Percentiles rank a stretch among this genome's conserved stretches.
phyloP scores from a whole-genome alignment of 2,329 filamentous ascomycete species.

The Calonectria montana region DNA sequence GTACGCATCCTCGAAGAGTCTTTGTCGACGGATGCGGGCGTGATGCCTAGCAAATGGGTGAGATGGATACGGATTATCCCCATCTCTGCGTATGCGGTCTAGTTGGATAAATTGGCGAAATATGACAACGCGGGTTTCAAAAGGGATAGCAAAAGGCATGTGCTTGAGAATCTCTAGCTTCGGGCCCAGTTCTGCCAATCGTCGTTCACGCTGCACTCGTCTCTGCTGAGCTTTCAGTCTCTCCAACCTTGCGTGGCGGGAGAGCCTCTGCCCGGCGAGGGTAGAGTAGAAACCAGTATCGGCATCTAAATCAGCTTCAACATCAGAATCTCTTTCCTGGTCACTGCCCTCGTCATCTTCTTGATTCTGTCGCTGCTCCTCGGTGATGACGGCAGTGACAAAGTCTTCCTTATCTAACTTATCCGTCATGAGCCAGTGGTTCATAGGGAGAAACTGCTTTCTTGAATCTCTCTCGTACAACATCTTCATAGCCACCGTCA shows the following conservation, averaged over 20 bases:
- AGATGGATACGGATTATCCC: constrained; percentile 24
- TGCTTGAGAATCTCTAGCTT: constrained; percentile 92
- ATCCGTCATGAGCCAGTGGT: constrained; percentile 93
- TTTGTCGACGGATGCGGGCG: constrained; percentile 81
- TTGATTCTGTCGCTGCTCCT: constrained; percentile 84
- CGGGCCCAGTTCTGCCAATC: constrained; percentile 83
- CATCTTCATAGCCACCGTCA: constrained; percentile 85
- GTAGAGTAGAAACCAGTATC: constrained; percentile 46
- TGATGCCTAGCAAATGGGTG: constrained; percentile 70
- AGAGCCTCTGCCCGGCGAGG: constrained; percentile 67
- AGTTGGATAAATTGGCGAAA: constrained; percentile 92
- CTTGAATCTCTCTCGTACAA: constrained; percentile 94
- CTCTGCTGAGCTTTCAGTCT: constrained; percentile 72
- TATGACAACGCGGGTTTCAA: constrained; percentile 89
- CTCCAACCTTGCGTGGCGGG: constrained; percentile 73
- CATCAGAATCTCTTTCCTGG: constrained; percentile 43
- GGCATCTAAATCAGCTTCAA: constrained; percentile 45
- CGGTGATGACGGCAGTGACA: constrained; percentile 84
- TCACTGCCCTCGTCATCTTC: constrained; percentile 52
- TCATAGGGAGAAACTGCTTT: constrained; percentile 82
- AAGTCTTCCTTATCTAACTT: constrained; percentile 92
- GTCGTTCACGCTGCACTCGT: constrained; percentile 74
- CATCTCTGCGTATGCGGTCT: constrained; percentile 60
- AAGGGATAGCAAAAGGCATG: constrained; percentile 97
- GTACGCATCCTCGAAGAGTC: constrained; percentile 88